These are phyloP conservation scores for Sordaria brevicollis DNA, from an alignment of 495 filamentous ascomycete species.

Conservation along the genomic window DNA sequence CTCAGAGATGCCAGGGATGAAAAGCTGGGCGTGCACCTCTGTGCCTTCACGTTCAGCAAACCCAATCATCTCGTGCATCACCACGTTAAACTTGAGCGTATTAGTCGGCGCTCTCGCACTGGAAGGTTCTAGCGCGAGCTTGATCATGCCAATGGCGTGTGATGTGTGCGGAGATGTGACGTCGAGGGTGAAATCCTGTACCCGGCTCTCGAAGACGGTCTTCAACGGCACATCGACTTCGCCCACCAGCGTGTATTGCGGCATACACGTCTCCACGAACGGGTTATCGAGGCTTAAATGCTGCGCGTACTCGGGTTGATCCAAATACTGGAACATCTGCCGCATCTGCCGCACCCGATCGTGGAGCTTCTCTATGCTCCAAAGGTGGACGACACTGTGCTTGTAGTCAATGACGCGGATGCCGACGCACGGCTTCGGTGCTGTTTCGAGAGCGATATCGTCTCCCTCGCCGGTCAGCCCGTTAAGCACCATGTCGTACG, in stretches of 20 bases:
- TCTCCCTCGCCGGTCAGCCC: slow-evolving; percentile 82
- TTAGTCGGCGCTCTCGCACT: slow-evolving; percentile 85
- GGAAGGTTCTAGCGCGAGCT: slow-evolving; percentile 85
- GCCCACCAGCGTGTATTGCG: slow-evolving; percentile 83
- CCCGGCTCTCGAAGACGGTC: slow-evolving; percentile 88
- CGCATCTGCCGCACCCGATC: slow-evolving; percentile 83
- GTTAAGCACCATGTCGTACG: slow-evolving; percentile 91
- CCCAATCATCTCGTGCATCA: slow-evolving; percentile 94
- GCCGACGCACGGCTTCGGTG: slow-evolving; percentile 81
- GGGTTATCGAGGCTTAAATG: slow-evolving; percentile 71
- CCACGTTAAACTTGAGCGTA: slow-evolving; percentile 95
- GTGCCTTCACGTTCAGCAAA: slow-evolving; percentile 96
- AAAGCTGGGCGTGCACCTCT: slow-evolving; percentile 91
- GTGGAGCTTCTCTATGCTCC: slow-evolving; percentile 89
- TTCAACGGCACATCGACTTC: slow-evolving; percentile 89
- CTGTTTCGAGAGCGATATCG: slow-evolving; percentile 69
- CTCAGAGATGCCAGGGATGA: slow-evolving; percentile 84
- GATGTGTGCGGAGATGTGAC: slow-evolving; percentile 87
- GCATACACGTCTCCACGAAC: slow-evolving; percentile 81
- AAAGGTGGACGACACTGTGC: slow-evolving; percentile 76
- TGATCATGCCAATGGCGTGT: slow-evolving; percentile 78
- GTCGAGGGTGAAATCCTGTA: slow-evolving; percentile 88
- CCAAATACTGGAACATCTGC: slow-evolving; percentile 91
- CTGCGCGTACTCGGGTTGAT: slow-evolving; percentile 86
- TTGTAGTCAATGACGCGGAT: slow-evolving; percentile 90